Evolutionary conservation across 805 yeast species (phyloP).

Genomic region (Saturnispora hagleri): DNA sequence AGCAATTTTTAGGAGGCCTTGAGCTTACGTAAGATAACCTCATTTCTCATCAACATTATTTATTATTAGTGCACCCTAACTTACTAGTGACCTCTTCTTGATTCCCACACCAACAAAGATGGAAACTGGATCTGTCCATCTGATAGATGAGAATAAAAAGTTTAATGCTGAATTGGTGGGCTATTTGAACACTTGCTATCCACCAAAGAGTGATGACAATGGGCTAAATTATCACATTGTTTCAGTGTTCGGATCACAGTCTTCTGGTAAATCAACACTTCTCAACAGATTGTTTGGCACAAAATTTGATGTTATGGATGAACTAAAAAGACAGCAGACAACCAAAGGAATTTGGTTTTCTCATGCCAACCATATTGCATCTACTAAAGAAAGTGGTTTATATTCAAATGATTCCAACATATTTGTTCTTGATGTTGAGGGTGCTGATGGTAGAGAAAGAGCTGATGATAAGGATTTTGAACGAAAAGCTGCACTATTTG

Average conservation of each 20-base stretch:
- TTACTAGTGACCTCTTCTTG: too few species aligned
- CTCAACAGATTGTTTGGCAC: constrained; percentile 82
- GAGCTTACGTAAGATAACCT: neutral
- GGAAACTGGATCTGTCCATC: constrained; percentile 32
- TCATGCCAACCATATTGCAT: constrained; percentile 37
- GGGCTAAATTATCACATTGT: constrained; percentile 82
- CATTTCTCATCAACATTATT: neutral
- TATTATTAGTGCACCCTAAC: neutral
- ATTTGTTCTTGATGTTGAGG: constrained; percentile 94
- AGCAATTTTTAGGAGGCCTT: neutral
- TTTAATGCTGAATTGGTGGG: constrained; percentile 34
- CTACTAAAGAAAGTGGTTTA: constrained; percentile 9
- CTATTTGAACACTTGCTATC: constrained; percentile 25
- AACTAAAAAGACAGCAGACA: constrained; percentile 76
- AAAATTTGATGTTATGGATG: constrained; percentile 89
- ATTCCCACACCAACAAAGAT: neutral
- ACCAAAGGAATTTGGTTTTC: constrained; percentile 80
- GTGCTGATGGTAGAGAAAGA: constrained; percentile 95
- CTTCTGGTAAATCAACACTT: constrained; percentile 92
- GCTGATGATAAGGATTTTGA: constrained; percentile 99
- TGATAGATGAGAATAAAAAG: constrained; percentile 50
- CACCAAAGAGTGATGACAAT: constrained; percentile 26
- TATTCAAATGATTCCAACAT: constrained; percentile 29
- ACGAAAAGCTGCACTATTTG: constrained; percentile 91
- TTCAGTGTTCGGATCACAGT: constrained; percentile 94